Conservation (phyloP, 495 filamentous ascomycete genomes). For the Bacidia gigantensis region DNA sequence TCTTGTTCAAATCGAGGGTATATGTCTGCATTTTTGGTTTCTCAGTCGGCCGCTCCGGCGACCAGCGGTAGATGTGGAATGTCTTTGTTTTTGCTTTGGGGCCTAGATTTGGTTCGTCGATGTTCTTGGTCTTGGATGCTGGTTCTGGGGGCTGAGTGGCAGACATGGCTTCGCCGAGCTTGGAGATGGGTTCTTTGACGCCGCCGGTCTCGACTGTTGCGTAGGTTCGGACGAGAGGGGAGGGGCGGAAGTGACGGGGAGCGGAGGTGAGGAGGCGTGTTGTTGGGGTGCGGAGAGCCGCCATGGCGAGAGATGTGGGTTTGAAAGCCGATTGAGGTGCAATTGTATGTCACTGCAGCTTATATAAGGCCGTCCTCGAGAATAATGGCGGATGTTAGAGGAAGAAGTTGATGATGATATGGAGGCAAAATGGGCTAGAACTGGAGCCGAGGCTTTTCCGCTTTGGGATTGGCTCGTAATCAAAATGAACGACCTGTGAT, state of each 20-base stretch:
- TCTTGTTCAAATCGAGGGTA: slow-evolving; percentile 92
- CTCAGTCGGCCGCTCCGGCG: slow-evolving; percentile 73
- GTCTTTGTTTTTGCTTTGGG: slow-evolving; percentile 62
- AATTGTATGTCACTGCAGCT: not conserved
- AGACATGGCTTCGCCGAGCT: slow-evolving; percentile 25
- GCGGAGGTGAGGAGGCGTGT: slow-evolving; percentile 49
- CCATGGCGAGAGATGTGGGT: slow-evolving; percentile 38
- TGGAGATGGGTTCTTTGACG: slow-evolving; percentile 25
- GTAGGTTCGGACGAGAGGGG: slow-evolving; percentile 40
- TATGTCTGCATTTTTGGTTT: slow-evolving; percentile 95
- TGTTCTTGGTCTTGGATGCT: slow-evolving; percentile 38
- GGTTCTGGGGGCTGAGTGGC: slow-evolving; percentile 22
- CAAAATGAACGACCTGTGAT: not conserved
- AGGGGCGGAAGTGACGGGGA: slow-evolving; percentile 29
- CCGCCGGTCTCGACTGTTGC: slow-evolving; percentile 39
- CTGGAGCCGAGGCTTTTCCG: slow-evolving; percentile 9
- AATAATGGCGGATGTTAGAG: not conserved
- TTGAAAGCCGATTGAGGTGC: not conserved
- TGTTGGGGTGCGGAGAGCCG: slow-evolving; percentile 58
- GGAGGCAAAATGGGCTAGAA: slow-evolving; percentile 10
- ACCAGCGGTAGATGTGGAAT: slow-evolving; percentile 99
- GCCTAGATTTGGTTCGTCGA: slow-evolving; percentile 40
- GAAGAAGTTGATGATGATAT: slow-evolving; percentile 1
- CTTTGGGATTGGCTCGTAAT: not conserved
- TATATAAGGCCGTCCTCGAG: too few relatives aligned